These are phyloP conservation scores for Neonectria magnoliae DNA, from an alignment of 2,329 filamentous ascomycete genomes.

Conservation along the genomic window DNA sequence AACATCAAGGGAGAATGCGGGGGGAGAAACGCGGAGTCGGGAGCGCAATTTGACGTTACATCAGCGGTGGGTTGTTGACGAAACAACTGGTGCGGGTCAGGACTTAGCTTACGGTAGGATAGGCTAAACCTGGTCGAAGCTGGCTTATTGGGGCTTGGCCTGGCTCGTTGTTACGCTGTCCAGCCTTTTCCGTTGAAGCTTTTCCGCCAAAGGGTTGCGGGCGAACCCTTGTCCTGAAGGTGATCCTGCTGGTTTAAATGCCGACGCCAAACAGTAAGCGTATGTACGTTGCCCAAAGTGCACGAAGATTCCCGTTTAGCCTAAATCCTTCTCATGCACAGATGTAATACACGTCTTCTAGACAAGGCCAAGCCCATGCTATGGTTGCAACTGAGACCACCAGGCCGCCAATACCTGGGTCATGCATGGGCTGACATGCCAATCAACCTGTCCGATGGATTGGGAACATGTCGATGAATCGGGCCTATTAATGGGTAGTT, in stretches of 20 bases:
- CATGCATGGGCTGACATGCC: not conserved
- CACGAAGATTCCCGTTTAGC: not conserved
- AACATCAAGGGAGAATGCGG: not conserved
- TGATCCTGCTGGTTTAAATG: not conserved
- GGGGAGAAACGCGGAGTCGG: slow-evolving; percentile 4
- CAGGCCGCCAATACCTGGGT: not conserved
- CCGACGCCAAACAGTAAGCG: not conserved
- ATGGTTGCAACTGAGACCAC: not conserved
- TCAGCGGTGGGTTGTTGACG: not conserved
- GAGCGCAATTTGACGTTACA: not conserved
- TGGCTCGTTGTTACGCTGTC: not conserved
- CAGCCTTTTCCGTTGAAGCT: not conserved
- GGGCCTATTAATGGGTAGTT: not conserved
- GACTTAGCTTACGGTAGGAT: not conserved
- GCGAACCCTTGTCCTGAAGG: not conserved
- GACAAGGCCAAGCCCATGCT: not conserved
- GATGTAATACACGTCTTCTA: not conserved
- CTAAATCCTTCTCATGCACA: not conserved
- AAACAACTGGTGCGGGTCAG: slow-evolving; percentile 9
- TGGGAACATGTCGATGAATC: not conserved
- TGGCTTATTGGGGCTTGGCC: not conserved
- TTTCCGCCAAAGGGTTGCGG: not conserved
- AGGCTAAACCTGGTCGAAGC: slow-evolving; percentile 3
- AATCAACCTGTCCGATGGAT: not conserved
- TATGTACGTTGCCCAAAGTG: not conserved